These are phyloP conservation scores for Cytospora schulzeri DNA, from an alignment of 2,329 filamentous ascomycete genomes.

Conservation along the genomic window DNA sequence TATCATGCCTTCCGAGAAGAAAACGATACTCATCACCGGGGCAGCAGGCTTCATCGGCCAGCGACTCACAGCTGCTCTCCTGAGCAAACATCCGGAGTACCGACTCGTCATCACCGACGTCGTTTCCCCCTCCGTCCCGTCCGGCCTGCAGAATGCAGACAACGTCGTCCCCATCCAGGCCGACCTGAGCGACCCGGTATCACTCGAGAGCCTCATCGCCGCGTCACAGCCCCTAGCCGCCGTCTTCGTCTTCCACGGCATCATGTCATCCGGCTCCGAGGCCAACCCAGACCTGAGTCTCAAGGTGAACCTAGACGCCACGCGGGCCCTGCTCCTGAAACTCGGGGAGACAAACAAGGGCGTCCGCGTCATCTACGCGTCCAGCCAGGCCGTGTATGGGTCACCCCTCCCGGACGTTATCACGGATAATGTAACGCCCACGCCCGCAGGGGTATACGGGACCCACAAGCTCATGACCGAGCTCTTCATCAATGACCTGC, in stretches of 20 bases:
- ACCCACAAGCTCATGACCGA: conserved; percentile 65
- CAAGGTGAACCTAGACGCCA: conserved; percentile 24
- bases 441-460: conserved; percentile 61
- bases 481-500: conserved; percentile 54
- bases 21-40: conserved; percentile 61
- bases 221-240: conserved; percentile 23
- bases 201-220: conserved; percentile 23
- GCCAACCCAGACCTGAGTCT: conserved; percentile 52
- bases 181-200: conserved; percentile 23
- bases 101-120: conserved; percentile 57
- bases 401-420: conserved; percentile 30
- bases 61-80: conserved; percentile 57
- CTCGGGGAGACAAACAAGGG: conserved; percentile 24
- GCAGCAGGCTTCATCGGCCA: conserved; percentile 68
- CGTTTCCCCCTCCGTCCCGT: conserved; percentile 11
- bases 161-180: conserved; percentile 20
- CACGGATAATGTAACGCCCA: conserved; percentile 49
- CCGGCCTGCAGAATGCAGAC: conserved; percentile 1
- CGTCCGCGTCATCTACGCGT: conserved; percentile 34
- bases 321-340: conserved; percentile 24
- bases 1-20: conserved; percentile 18
- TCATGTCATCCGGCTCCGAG: conserved; percentile 65
- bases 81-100: conserved; percentile 42
- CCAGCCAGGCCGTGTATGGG: conserved; percentile 62
- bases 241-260: conserved; percentile 63